Percentiles rank a stretch among this genome's conserved stretches.
These are phyloP conservation scores for Pascua sp. DNA, from an alignment of 1,284 basidiomycete species.

Conservation along the genomic window DNA sequence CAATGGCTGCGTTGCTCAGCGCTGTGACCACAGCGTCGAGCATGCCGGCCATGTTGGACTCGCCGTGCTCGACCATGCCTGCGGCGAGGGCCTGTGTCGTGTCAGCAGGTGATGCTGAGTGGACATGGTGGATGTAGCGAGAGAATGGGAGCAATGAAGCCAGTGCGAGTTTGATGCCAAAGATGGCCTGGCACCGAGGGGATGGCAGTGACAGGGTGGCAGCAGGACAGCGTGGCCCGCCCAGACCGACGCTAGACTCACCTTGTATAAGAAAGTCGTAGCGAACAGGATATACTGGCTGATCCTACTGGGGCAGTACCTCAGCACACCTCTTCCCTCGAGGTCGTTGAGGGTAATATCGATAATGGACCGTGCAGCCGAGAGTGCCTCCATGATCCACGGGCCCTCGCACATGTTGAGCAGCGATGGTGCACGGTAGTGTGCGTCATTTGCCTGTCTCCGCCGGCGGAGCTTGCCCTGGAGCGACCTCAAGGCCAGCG, in stretches of 20 bases:
- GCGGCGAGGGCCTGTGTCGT: conserved; percentile 9
- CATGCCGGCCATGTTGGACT: conserved; percentile 5
- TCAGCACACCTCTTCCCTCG: conserved; percentile 6
- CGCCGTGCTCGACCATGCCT: conserved; percentile 15
- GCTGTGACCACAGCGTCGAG: conserved; percentile 8
- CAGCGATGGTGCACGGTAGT: conserved; percentile 13
- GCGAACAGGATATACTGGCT: conserved; percentile 19
- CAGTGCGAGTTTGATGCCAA: too few species aligned
- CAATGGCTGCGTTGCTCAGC: conserved; percentile 11
- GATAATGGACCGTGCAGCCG: conserved; percentile 12
- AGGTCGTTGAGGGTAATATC: conserved; percentile 12
- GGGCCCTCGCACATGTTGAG: conserved; percentile 17
- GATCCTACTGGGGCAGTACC: conserved; percentile 9
- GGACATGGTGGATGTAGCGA: too few species aligned
- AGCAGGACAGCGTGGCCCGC: too few species aligned
- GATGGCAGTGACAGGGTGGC: too few species aligned
- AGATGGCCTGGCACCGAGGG: too few species aligned
- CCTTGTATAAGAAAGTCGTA: conserved; percentile 19
- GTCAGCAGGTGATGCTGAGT: not conserved
- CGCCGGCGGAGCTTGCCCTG: conserved; percentile 14
- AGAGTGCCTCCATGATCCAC: conserved; percentile 17
- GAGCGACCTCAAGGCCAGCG: conserved; percentile 8
- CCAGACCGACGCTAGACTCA: not conserved
- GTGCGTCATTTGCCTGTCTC: not conserved
- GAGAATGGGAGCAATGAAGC: too few species aligned